These are phyloP conservation scores for Taiozyma sp. DNA, from an alignment of 1,139 yeast genomes.

Conservation along the genomic window DNA sequence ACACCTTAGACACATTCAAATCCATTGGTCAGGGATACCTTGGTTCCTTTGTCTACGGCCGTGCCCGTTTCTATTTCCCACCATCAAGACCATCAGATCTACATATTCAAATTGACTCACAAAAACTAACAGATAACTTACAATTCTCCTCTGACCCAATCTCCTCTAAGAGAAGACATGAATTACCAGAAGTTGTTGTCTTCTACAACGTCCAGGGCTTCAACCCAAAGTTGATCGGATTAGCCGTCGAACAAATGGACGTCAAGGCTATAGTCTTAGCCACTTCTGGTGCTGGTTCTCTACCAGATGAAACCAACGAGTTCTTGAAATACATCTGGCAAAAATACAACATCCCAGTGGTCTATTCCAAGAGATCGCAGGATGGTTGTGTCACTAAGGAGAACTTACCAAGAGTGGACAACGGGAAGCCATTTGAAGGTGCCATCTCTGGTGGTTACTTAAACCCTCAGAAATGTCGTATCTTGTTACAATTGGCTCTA, in stretches of 20 bases:
- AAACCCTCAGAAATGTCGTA: conserved; percentile 64
- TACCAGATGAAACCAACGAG: conserved; percentile 47
- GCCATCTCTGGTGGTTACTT: conserved; percentile 61
- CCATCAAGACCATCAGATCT: conserved; percentile 53
- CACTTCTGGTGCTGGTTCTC: conserved; percentile 69
- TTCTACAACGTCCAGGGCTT: conserved; percentile 61
- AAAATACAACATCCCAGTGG: conserved; percentile 43
- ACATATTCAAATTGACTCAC: conserved; percentile 33
- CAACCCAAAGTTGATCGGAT: conserved; percentile 40
- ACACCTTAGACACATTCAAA: conserved; percentile 64
- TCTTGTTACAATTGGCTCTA: conserved; percentile 52
- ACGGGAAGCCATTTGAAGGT: conserved; percentile 27
- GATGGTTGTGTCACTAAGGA: conserved; percentile 58
- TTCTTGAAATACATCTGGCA: conserved; percentile 33
- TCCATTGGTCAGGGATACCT: conserved; percentile 65
- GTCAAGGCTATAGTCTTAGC: conserved; percentile 58
- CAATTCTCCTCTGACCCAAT: conserved; percentile 27
- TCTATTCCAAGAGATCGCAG: conserved; percentile 63
- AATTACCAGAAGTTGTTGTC: conserved; percentile 44
- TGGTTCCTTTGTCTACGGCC: conserved; percentile 65
- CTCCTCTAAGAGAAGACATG: conserved; percentile 22
- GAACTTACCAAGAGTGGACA: conserved; percentile 34
- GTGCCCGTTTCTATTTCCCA: conserved; percentile 61
- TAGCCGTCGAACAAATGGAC: conserved; percentile 38
- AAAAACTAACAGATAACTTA: conserved; percentile 18